phyloP scores from a whole-genome alignment of 2,329 filamentous ascomycete species.

The Alternaria tenuissima region DNA sequence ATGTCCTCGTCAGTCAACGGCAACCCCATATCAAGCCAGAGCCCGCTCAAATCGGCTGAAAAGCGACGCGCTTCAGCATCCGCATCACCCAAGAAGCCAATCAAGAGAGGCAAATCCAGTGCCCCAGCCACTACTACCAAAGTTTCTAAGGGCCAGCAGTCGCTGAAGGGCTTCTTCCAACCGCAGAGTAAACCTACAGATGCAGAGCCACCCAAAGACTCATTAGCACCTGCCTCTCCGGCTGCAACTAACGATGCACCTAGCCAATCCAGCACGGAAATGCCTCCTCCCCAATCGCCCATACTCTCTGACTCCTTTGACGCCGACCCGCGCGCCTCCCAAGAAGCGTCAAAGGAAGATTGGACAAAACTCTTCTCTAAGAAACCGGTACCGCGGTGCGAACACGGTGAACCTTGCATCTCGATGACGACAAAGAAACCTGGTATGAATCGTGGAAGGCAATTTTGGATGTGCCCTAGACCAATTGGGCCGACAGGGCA shows the following conservation, averaged over 20 bases:
- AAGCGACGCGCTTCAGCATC: constrained; percentile 40
- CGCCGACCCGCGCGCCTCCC: constrained; percentile 55
- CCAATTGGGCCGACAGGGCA: constrained; percentile 85
- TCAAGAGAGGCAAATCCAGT: constrained; percentile 62
- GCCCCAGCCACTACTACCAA: constrained; percentile 28
- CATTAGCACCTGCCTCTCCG: constrained; percentile 7
- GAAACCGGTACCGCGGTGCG: constrained; percentile 77
- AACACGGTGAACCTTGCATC: constrained; percentile 88
- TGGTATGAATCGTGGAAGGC: constrained; percentile 77
- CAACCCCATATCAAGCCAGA: constrained; percentile 9
- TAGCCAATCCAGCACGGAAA: constrained; percentile 10
- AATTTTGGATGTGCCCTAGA: constrained; percentile 72
- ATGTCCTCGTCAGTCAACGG: constrained; percentile 11
- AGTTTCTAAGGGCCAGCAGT: constrained; percentile 62
- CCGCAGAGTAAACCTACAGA: constrained; percentile 45
- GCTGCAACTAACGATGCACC: constrained; percentile 7
- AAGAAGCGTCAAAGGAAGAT: constrained; percentile 73
- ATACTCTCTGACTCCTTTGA: constrained; percentile 11
- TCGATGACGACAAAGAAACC: constrained; percentile 78
- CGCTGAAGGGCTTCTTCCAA: constrained; percentile 78
- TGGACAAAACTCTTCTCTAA: constrained; percentile 87
- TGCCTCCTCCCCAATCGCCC: constrained; percentile 5
- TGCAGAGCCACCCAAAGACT: constrained; percentile 7
- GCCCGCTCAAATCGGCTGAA: constrained; percentile 36
- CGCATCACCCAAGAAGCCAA: constrained; percentile 28